A percentile compares a stretch with the other conserved stretches of the same genome.
These are phyloP conservation scores for Diversispora epigaea DNA, from an alignment of 192 early-diverging fungal genomes.

Conservation along the genomic window DNA sequence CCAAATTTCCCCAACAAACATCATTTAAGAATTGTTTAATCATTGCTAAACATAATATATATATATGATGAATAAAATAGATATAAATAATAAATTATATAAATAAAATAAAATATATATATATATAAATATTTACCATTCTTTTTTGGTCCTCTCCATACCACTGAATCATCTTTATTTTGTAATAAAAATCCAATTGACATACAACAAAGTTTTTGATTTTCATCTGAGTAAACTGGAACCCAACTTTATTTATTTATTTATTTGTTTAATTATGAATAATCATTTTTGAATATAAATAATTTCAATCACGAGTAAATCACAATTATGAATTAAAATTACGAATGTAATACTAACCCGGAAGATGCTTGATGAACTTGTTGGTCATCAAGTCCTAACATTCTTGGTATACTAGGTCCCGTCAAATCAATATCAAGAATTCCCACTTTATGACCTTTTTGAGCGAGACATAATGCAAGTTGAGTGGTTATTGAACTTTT, in stretches of 20 bases:
- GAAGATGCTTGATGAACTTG: constrained; percentile 87
- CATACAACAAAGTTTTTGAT: constrained; percentile 82
- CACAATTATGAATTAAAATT: neutral
- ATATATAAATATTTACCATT: constrained; percentile 60
- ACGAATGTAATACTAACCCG: constrained; percentile 57
- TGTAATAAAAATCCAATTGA: constrained; percentile 94
- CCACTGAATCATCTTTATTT: constrained; percentile 87
- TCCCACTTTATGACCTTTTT: constrained; percentile 74
- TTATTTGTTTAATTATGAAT: neutral
- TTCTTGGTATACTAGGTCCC: constrained; percentile 93
- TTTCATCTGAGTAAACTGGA: constrained; percentile 69
- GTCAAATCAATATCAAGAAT: constrained; percentile 97
- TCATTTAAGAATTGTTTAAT: constrained; percentile 96
- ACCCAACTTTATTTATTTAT: constrained; percentile 71
- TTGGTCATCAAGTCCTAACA: constrained; percentile 88
- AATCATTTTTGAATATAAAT: neutral
- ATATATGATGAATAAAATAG: neutral
- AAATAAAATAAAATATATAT: constrained; percentile 11
- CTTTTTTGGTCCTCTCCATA: constrained; percentile 99
- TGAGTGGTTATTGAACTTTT: constrained; percentile 92
- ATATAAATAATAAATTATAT: neutral
- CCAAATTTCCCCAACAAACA: constrained; percentile 94
- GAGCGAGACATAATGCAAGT: constrained; percentile 67
- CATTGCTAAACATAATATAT: constrained; percentile 63
- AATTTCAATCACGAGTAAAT: constrained; percentile 4